Evolutionary conservation across 208 protist species (phyloP), one percentile per base, ranked within the genome.

Genomic region (Trypanosoma theileri): DNA sequence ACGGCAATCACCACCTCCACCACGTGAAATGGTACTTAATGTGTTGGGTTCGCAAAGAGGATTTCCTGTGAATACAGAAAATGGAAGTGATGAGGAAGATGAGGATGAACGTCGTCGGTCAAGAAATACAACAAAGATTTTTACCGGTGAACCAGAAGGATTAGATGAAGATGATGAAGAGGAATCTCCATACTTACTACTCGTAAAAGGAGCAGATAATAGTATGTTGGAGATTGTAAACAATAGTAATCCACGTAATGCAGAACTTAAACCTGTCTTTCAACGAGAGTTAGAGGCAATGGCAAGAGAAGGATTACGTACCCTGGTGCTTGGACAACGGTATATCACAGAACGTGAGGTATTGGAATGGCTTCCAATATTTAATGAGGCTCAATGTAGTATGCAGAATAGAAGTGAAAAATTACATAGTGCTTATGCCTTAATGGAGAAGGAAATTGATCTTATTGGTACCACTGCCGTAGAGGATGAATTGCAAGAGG

Each of bases 401-500:
- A 84, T 93, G 79, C 54, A 75, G 21, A 53, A 91, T 56, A 81
- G 86, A 46, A 77, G 58, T 41, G 81, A 88, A 45, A 72, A 63
- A 26, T 69, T 92, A 54, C 79, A 91, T 54, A 67, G 79, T 31
- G 88, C 79, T 0, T 89, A 94, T 65, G 82, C 83, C 14, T 50
- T 88, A 61, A 22, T 95, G 6, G 97, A 99, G 72, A 55, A 59
- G 22, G 76, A 92, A 55, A 62, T 99, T 35, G 64, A 88, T 60
- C 72, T 98, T 19, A 54, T 98, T 9, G 98, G 98, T 40, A 84
- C 84, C 4, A 98, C 96, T 0, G 96, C 90, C 0, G 97, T 99
- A 56, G 96, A 99, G 77, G 98, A 99, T 81, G 96, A 97, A 75
- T 77, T 99, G 56, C 98, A 99, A 71, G 91, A 97, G 12, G 89